Conservation (phyloP, 345 rosid genomes). For the Salix purpurea region DNA sequence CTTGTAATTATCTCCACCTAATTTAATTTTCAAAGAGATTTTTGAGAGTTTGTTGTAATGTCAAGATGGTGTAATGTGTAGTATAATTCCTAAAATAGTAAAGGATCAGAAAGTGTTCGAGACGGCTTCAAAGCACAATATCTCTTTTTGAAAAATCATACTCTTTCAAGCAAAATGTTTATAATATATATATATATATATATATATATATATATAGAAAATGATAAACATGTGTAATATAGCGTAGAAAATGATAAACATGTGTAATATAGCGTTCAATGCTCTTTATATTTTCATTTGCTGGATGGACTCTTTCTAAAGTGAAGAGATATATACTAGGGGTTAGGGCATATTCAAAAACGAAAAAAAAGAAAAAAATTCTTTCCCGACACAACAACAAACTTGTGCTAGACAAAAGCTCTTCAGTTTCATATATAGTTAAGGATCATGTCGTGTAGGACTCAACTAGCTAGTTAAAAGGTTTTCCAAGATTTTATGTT, state of each 20-base stretch:
- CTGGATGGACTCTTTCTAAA: neutral
- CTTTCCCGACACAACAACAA: neutral
- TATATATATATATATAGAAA: no score
- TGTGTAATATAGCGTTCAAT: no score
- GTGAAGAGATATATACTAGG: neutral
- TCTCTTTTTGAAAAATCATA: neutral
- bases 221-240: no score
- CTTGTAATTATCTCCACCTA: neutral
- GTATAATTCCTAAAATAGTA: neutral
- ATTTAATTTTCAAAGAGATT: neutral
- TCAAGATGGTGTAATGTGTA: neutral
- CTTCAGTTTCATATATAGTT: neutral
- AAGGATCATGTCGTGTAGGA: conserved; percentile 33
- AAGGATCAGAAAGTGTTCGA: neutral
- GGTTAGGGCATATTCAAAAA: no score
- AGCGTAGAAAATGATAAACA: neutral
- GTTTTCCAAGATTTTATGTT: neutral
- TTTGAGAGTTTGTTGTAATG: neutral
- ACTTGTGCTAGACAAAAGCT: neutral
- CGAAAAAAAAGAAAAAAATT: neutral
- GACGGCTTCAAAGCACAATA: neutral
- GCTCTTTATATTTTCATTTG: neutral
- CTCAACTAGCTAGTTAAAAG: conserved; percentile 12
- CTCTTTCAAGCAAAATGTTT: neutral
- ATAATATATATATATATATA: no score